Conservation (phyloP, 2,329 filamentous ascomycete species). For the Rhinocladiella similis region DNA sequence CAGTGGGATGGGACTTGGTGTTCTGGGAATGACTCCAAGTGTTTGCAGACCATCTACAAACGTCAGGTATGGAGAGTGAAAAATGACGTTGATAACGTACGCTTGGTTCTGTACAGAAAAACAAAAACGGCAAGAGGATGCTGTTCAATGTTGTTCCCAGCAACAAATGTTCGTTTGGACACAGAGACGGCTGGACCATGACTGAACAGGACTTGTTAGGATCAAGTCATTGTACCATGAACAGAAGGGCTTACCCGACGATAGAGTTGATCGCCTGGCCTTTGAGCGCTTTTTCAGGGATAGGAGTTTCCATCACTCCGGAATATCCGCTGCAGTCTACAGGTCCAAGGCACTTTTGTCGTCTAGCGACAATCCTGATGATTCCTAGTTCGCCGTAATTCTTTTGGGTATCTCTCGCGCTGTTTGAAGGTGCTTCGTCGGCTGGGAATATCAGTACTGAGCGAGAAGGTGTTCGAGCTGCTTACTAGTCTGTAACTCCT, state of each 20-base stretch:
- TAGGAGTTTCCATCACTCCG: neutral
- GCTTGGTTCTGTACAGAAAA: slow-evolving; percentile 32
- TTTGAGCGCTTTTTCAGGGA: slow-evolving; percentile 18
- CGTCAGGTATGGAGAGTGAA: slow-evolving; percentile 5
- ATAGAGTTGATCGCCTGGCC: slow-evolving; percentile 3
- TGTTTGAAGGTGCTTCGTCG: neutral
- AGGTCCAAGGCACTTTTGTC: too few relatives aligned
- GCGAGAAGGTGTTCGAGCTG: neutral
- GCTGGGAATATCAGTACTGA: neutral
- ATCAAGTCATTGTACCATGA: neutral
- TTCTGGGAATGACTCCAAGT: slow-evolving; percentile 33
- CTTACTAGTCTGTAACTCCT: neutral
- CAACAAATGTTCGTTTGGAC: neutral
- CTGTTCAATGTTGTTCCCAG: too few relatives aligned
- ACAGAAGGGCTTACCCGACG: neutral
- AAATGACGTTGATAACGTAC: slow-evolving; percentile 5
- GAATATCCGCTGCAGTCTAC: too few relatives aligned
- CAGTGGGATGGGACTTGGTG: slow-evolving; percentile 30
- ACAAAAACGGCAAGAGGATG: slow-evolving; percentile 30
- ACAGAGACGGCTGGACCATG: neutral
- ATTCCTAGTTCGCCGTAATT: slow-evolving; percentile 4
- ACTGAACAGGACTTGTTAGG: neutral
- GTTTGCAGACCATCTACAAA: slow-evolving; percentile 33
- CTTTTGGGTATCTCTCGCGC: too few relatives aligned
- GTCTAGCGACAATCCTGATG: slow-evolving; percentile 7